Conservation (phyloP, 768 basidiomycete species). For the Baorangia bicolor region DNA sequence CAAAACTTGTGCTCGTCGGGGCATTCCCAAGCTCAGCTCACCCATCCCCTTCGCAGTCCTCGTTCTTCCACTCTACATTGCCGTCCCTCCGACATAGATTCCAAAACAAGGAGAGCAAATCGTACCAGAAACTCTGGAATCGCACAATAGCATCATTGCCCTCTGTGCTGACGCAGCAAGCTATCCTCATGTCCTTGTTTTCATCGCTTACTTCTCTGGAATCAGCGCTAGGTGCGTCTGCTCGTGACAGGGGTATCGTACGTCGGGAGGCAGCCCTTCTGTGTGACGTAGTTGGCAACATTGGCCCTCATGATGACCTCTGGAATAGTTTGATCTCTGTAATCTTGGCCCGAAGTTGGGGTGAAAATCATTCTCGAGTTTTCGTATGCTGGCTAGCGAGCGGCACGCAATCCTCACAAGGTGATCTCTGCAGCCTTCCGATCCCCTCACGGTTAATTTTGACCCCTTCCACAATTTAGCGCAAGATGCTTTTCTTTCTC, state of each 20-base stretch:
- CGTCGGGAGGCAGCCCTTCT: constrained; percentile 59
- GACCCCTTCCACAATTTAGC: constrained; percentile 27
- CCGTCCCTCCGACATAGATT: constrained; percentile 48
- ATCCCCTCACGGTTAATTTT: background rate
- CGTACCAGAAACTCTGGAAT: constrained; percentile 54
- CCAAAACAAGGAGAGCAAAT: constrained; percentile 11
- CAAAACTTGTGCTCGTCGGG: constrained; percentile 67
- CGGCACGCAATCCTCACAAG: constrained; percentile 34
- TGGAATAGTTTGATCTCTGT: constrained; percentile 50
- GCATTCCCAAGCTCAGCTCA: constrained; percentile 57
- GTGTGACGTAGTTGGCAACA: constrained; percentile 49
- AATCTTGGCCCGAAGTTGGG: constrained; percentile 59
- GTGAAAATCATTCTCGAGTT: constrained; percentile 54
- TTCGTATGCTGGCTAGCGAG: constrained; percentile 72
- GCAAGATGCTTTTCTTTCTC: constrained; percentile 47
- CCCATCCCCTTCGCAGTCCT: constrained; percentile 57
- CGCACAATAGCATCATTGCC: constrained; percentile 45
- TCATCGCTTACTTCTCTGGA: constrained; percentile 39
- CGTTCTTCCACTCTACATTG: constrained; percentile 61
- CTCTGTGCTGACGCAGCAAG: constrained; percentile 52
- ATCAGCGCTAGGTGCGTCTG: constrained; percentile 32
- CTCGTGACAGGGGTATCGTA: constrained; percentile 40
- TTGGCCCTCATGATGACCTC: constrained; percentile 44
- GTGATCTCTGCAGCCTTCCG: constrained; percentile 20
- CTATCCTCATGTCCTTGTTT: constrained; percentile 60